Conservation (phyloP, 148 eudicot species). For the Bassia scoparia region DNA sequence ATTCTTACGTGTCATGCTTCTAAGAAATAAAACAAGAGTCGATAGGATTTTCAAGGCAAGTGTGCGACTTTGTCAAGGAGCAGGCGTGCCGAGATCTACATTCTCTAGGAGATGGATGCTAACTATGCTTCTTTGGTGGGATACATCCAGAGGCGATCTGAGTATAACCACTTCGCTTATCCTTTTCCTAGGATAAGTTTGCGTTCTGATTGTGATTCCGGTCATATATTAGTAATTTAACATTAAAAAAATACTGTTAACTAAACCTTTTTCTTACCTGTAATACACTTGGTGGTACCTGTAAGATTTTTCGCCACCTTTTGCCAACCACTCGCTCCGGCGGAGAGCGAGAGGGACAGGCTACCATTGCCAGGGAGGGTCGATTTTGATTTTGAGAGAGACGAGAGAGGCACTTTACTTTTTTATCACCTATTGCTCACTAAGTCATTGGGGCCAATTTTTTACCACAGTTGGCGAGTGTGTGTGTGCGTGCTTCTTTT, state of each 20-base stretch:
- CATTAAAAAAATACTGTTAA: constrained; percentile 11
- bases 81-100: constrained; percentile 74
- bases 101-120: constrained; percentile 84
- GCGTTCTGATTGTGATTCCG: constrained; percentile 1
- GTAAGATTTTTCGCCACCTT: constrained; percentile 14
- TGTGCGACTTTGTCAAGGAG: constrained; percentile 75
- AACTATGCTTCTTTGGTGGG: constrained; percentile 84
- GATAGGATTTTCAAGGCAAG: constrained; percentile 59
- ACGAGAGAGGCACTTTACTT: constrained; percentile 16
- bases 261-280: constrained; percentile 18
- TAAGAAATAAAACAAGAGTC: constrained; percentile 44
- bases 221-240: constrained; percentile 8
- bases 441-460: constrained; percentile 26
- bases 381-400: constrained; percentile 4
- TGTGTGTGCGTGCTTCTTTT: constrained; percentile 15
- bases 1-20: constrained; percentile 24
- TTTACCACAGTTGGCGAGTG: constrained; percentile 29
- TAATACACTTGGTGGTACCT: constrained; percentile 12
- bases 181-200: not conserved
- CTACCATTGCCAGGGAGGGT: constrained; percentile 3
- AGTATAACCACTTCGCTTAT: constrained; percentile 26
- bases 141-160: constrained; percentile 85
- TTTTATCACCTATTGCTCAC: constrained; percentile 25
- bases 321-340: not conserved
- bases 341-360: no score